Evolutionary conservation across 2,329 filamentous ascomycete genomes (phyloP).

Genomic region (Knufia fluminis): DNA sequence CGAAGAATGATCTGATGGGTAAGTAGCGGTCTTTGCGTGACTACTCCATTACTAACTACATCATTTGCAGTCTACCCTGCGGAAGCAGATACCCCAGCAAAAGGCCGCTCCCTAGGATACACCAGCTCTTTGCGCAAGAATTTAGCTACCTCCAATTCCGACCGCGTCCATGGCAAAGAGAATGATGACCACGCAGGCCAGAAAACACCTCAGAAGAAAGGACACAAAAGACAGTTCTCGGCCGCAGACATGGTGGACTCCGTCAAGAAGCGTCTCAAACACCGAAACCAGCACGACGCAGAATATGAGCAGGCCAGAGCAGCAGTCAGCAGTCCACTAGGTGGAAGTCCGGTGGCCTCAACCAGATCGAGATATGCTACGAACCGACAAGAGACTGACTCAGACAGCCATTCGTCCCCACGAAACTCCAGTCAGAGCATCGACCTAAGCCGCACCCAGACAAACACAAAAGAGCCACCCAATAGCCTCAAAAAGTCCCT

Average conservation of each 20-base stretch:
- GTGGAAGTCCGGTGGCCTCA: no score
- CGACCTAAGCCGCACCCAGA: not conserved
- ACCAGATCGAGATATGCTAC: no score
- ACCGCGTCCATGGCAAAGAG: no score
- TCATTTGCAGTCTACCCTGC: no score
- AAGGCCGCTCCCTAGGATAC: no score
- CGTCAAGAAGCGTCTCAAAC: conserved; percentile 4
- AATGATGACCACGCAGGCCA: not conserved
- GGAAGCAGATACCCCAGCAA: no score
- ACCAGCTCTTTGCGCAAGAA: no score
- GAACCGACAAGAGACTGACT: no score
- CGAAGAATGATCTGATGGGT: not conserved
- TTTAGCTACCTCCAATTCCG: no score
- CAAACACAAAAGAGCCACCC: not conserved
- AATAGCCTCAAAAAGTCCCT: not conserved
- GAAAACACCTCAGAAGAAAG: not conserved
- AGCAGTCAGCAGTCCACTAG: not conserved
- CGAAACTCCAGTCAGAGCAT: no score
- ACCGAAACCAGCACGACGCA: not conserved
- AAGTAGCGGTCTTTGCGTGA: not conserved
- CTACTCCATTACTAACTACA: not conserved
- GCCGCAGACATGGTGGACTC: not conserved
- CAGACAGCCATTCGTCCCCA: no score
- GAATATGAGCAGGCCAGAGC: not conserved
- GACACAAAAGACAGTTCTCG: conserved; percentile 2